Evolutionary conservation across 495 filamentous ascomycete species (phyloP).

Genomic region (Hypoxylon cercidicola): DNA sequence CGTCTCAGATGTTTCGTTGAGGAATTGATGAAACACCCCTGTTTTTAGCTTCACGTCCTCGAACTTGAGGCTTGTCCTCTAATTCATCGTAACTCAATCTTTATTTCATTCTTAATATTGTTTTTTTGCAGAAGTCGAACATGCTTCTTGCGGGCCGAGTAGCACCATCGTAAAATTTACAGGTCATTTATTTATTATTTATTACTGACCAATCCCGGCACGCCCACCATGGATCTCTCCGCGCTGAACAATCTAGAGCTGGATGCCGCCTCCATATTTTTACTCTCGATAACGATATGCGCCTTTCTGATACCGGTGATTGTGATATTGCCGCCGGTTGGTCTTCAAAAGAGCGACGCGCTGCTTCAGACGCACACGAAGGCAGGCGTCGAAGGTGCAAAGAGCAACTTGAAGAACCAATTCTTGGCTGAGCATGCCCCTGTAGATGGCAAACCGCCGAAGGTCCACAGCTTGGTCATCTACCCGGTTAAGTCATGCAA

Average conservation of each 20-base stretch:
- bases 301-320: conserved; percentile 61
- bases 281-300: conserved; percentile 57
- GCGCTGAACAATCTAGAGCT: conserved; percentile 30
- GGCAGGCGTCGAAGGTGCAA: conserved; percentile 49
- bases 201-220: conserved; percentile 22
- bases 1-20: conserved; percentile 37
- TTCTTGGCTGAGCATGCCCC: conserved; percentile 52
- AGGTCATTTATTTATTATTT: conserved; percentile 8
- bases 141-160: conserved; percentile 41
- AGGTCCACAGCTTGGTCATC: conserved; percentile 81
- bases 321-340: conserved; percentile 57
- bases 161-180: conserved; percentile 19
- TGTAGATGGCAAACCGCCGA: conserved; percentile 36
- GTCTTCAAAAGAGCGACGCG: conserved; percentile 58
- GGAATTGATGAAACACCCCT: conserved; percentile 19
- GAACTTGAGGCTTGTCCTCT: conserved; percentile 1
- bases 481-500: conserved; percentile 91
- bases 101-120: conserved; percentile 11
- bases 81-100: conserved; percentile 3
- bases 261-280: conserved; percentile 48
- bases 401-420: conserved; percentile 55
- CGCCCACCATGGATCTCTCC: conserved; percentile 27
- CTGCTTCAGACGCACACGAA: conserved; percentile 56
- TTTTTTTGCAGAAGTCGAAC: conserved; percentile 9
- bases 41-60: conserved; percentile 10